These are phyloP conservation scores for Phytopythium delawarense DNA, from an alignment of 352 stramenopile species.

Conservation along the genomic window DNA sequence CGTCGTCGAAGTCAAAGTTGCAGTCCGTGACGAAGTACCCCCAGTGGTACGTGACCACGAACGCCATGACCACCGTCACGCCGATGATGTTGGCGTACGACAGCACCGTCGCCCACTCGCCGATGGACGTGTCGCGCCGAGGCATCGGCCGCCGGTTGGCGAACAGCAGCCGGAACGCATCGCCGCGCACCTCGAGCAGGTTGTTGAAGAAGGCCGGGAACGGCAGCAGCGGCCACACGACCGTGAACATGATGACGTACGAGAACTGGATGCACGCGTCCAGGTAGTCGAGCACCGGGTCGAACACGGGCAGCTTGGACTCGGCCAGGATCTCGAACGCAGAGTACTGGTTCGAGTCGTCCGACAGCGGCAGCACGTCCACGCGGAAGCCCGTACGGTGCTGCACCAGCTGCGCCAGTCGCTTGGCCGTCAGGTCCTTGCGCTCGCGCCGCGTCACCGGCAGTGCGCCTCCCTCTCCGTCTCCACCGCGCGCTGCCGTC, in stretches of 20 bases:
- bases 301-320: slow-evolving; percentile 76
- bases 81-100: slow-evolving; percentile 85
- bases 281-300: slow-evolving; percentile 84
- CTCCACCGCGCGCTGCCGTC: slow-evolving; percentile 8
- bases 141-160: slow-evolving; percentile 78
- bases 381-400: slow-evolving; percentile 68
- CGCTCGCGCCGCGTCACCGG: slow-evolving; percentile 15
- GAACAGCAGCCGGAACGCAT: slow-evolving; percentile 81
- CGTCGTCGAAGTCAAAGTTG: slow-evolving; percentile 68
- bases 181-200: slow-evolving; percentile 79
- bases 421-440: slow-evolving; percentile 57
- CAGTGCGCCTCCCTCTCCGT: slow-evolving; percentile 5
- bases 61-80: slow-evolving; percentile 74
- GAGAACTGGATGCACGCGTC: slow-evolving; percentile 88
- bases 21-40: slow-evolving; percentile 73
- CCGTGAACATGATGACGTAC: slow-evolving; percentile 90
- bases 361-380: slow-evolving; percentile 58
- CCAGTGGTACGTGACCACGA: slow-evolving; percentile 84
- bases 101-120: slow-evolving; percentile 80
- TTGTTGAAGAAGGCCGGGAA: slow-evolving; percentile 87
- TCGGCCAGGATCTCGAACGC: slow-evolving; percentile 85
- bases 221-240: slow-evolving; percentile 85
- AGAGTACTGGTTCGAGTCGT: slow-evolving; percentile 85
- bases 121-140: slow-evolving; percentile 75
- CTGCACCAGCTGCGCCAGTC: slow-evolving; percentile 60